Evolutionary conservation across 1,139 yeast genomes (phyloP).

Genomic region (Blastobotrys apis): DNA sequence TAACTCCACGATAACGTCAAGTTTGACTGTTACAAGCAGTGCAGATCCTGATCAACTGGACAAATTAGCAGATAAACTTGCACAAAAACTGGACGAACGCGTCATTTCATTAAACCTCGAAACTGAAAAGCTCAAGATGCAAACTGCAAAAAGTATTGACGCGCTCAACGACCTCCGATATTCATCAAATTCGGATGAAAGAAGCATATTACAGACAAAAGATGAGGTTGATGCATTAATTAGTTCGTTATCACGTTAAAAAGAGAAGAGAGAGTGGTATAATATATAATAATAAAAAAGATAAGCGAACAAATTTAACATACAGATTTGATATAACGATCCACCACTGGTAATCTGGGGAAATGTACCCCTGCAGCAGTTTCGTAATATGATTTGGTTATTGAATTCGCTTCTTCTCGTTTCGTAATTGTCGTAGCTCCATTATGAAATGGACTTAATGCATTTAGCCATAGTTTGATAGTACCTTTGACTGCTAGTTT

Average conservation of each 20-base stretch:
- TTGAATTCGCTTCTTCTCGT: neutral
- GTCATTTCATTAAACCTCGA: slow-evolving; percentile 3
- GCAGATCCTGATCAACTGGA: slow-evolving; percentile 13
- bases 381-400: slow-evolving; percentile 6
- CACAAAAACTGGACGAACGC: slow-evolving; percentile 12
- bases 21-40: neutral
- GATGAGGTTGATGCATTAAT: slow-evolving; percentile 4
- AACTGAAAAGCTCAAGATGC: slow-evolving; percentile 2
- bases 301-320: neutral
- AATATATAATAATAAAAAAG: neutral
- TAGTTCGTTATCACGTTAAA: slow-evolving; percentile 4
- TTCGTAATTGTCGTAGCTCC: neutral
- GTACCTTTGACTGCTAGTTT: slow-evolving; percentile 1
- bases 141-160: slow-evolving; percentile 7
- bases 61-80: slow-evolving; percentile 11
- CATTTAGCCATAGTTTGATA: neutral
- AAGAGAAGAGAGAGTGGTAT: neutral
- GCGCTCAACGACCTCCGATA: slow-evolving; percentile 17
- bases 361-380: slow-evolving; percentile 5
- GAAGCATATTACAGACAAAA: neutral
- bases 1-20: neutral
- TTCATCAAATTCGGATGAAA: neutral
- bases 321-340: slow-evolving; percentile 6
- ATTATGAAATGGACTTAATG: neutral
- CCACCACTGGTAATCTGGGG: slow-evolving; percentile 10